Evolutionary conservation across 2,329 filamentous ascomycete genomes (phyloP), one percentile per base, ranked within the genome.

Genomic region (Thermothelomyces thermophilus): DNA sequence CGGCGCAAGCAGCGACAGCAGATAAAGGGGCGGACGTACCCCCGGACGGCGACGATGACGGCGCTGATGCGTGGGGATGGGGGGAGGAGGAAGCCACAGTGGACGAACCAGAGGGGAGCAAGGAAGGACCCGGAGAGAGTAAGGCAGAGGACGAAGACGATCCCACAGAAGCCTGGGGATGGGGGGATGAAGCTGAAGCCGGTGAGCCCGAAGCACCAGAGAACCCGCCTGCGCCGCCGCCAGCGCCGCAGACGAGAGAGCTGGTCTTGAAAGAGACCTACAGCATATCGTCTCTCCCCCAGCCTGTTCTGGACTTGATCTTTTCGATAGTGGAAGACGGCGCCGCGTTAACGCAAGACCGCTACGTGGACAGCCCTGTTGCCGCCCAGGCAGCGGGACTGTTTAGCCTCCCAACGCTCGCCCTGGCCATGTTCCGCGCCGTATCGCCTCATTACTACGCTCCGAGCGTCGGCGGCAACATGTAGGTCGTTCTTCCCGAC

Each of bases 211-310:
- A 67, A 63, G 51, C 59, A 39, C 58, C 64, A 42, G 56, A 55
- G n/a, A 48, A 56, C 17, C 13, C 42, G 6, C 26, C 61, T 16
- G 47, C 58, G 16, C 53, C 47, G 3, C 40, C 35, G 48, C 57
- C 44, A 5, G 60, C 35, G 30, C 55, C 22, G 53, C 59, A 66
- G 52, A 73, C 73, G 8, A 74, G 81, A 48, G 86, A 93, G 63
- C 70, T 97, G 52, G 86, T 87, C 0, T 70, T 97, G 39, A 86
- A 77, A 54, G 93, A 98, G 68, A 86, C 79, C 1, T 98, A 95
- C 66, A 87, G 83, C 51, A 86, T 95, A 45, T 96, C 91, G 0
- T 86, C 86, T 2, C 85, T 96, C 65, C 91, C 93, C 0, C 84
- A 89, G 53, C 80, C 83, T 3, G 82, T 97, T 11, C 73, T 90